Conservation (phyloP, 176 grass and related monocot species). For the Raddia guianensis region DNA sequence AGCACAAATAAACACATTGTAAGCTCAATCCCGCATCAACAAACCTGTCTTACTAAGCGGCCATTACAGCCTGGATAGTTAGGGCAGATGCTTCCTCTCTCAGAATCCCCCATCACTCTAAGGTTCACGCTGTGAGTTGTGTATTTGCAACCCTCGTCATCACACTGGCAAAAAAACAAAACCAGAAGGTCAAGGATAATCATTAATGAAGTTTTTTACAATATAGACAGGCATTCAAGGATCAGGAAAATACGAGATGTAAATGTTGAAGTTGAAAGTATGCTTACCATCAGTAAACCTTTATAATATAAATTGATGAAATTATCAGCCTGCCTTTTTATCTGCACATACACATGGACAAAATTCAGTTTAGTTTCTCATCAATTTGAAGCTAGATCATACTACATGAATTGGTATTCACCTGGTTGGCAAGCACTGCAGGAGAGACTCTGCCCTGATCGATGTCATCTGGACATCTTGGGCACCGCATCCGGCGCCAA, state of each 20-base stretch:
- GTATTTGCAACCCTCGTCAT: conserved; percentile 86
- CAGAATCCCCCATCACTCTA: conserved; percentile 80
- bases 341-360: conserved; percentile 56
- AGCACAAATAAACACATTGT: conserved; percentile 23
- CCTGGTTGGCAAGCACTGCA: conserved; percentile 84
- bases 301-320: conserved; percentile 86
- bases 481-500: conserved; percentile 74
- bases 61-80: conserved; percentile 88
- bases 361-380: conserved; percentile 35
- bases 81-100: conserved; percentile 85
- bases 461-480: conserved; percentile 73
- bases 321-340: conserved; percentile 94
- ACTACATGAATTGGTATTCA: conserved; percentile 29
- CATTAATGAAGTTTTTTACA: conserved; percentile 15
- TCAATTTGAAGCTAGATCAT: conserved; percentile 2
- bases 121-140: conserved; percentile 76
- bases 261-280: conserved; percentile 2
- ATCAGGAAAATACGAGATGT: neutral
- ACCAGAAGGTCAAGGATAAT: conserved; percentile 19
- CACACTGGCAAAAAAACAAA: conserved; percentile 64
- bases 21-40: conserved; percentile 26
- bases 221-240: neutral
- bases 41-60: conserved; percentile 75
- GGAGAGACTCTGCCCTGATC: conserved; percentile 67
- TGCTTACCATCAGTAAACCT: conserved; percentile 77